Percentiles rank a stretch among this genome's conserved stretches.
Evolutionary conservation across 2,329 filamentous ascomycete genomes (phyloP).

Genomic region (Arthrobotrys iridis): DNA sequence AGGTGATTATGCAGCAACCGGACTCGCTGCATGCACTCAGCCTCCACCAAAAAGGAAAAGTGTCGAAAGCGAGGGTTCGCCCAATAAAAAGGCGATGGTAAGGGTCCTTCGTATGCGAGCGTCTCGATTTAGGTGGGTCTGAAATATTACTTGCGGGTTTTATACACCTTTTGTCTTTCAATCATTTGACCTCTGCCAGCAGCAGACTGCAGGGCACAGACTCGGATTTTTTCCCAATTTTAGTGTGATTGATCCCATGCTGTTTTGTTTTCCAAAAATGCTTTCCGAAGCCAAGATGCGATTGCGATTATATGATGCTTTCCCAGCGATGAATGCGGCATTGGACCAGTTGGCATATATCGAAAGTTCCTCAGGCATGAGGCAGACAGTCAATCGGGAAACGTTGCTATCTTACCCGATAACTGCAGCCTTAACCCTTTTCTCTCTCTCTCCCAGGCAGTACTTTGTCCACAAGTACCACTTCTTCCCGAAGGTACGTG

Average conservation of each 20-base stretch:
- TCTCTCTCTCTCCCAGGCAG: background rate
- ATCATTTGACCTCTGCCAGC: constrained; percentile 48
- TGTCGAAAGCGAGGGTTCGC: constrained; percentile 16
- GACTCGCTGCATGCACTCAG: constrained; percentile 51
- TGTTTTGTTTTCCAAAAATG: background rate
- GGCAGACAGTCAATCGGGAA: constrained; percentile 21
- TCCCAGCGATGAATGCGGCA: no score
- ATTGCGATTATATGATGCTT: constrained; percentile 1
- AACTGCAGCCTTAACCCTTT: background rate
- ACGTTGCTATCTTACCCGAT: constrained; percentile 17
- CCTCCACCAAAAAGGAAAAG: constrained; percentile 47
- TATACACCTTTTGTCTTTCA: background rate
- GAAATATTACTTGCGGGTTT: constrained; percentile 18
- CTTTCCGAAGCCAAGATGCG: constrained; percentile 37
- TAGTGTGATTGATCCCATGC: background rate
- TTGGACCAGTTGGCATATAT: constrained; percentile 1
- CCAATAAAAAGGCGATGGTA: constrained; percentile 23
- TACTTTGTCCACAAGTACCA: constrained; percentile 45
- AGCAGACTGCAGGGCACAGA: constrained; percentile 32
- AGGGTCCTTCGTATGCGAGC: constrained; percentile 22
- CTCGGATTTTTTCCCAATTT: constrained; percentile 1
- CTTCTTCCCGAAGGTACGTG: constrained; percentile 39
- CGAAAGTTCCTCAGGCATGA: background rate
- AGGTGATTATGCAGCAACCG: constrained; percentile 21
- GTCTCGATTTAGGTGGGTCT: constrained; percentile 27